Conservation (phyloP, 1,284 basidiomycete species). For the Leccinum solheimii region DNA sequence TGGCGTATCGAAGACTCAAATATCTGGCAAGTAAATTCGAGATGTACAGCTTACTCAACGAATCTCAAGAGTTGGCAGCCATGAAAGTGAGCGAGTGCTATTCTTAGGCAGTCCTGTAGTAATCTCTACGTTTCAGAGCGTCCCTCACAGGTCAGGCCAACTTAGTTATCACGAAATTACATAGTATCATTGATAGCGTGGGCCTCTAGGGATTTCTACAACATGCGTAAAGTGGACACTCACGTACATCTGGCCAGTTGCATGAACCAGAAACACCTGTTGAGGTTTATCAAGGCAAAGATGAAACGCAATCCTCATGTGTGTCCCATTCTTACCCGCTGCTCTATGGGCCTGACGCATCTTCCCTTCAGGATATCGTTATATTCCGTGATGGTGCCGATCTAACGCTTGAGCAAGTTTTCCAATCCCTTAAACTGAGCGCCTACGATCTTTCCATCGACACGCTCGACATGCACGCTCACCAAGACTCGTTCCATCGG, state of each 20-base stretch:
- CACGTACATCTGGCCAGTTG: conserved; percentile 98
- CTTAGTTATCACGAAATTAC: conserved; percentile 2
- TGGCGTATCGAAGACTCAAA: conserved; percentile 91
- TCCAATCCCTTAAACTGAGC: conserved; percentile 91
- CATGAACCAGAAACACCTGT: conserved; percentile 99
- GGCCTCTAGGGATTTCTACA: conserved; percentile 89
- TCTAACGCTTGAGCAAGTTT: conserved; percentile 91
- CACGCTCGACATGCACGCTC: conserved; percentile 99
- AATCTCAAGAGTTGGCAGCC: conserved; percentile 91
- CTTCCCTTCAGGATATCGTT: conserved; percentile 76
- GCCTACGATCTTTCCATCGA: conserved; percentile 99
- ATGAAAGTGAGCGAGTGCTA: conserved; percentile 74
- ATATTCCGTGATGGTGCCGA: conserved; percentile 92
- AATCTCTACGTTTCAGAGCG: conserved; percentile 47
- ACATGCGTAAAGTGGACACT: conserved; percentile 97
- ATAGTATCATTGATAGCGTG: conserved; percentile 13
- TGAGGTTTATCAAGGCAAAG: conserved; percentile 98
- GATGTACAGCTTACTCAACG: conserved; percentile 91
- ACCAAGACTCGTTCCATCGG: conserved; percentile 95
- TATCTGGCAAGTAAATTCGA: conserved; percentile 96
- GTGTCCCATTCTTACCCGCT: conserved; percentile 17
- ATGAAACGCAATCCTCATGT: conserved; percentile 84
- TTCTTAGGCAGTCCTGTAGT: conserved; percentile 7
- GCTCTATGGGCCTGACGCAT: not conserved
- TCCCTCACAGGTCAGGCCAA: conserved; percentile 38